Conservation (phyloP, 2,329 filamentous ascomycete genomes). For the Scytalidium lignicola region DNA sequence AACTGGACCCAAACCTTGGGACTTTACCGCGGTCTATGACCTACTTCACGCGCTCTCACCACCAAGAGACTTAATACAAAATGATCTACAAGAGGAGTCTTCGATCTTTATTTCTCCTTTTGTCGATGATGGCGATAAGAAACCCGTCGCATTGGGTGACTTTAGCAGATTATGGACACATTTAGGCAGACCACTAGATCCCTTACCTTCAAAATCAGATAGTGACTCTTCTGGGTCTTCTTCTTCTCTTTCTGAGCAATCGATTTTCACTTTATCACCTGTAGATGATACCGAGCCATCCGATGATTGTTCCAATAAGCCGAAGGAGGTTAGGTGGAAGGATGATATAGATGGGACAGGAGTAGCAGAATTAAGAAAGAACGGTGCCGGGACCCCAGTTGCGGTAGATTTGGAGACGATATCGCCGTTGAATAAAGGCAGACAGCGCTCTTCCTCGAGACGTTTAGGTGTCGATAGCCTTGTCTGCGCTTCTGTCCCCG, state of each 20-base stretch:
- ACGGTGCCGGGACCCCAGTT: not conserved
- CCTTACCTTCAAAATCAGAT: slow-evolving; percentile 3
- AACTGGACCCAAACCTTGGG: slow-evolving; percentile 3
- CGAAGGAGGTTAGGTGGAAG: slow-evolving; percentile 18
- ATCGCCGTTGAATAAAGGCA: not conserved
- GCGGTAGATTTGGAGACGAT: slow-evolving; percentile 1
- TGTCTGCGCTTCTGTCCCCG: too few species aligned
- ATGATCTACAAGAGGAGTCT: not conserved
- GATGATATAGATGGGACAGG: slow-evolving; percentile 9
- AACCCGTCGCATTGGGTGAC: slow-evolving; percentile 11
- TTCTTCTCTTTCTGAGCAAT: slow-evolving; percentile 7
- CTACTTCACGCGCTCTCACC: slow-evolving; percentile 3
- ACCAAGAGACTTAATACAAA: not conserved
- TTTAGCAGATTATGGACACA: slow-evolving; percentile 16
- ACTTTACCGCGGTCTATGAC: slow-evolving; percentile 7
- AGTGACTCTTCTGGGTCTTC: slow-evolving; percentile 6
- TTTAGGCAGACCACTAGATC: slow-evolving; percentile 11
- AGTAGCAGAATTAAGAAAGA: slow-evolving; percentile 4
- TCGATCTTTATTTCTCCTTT: not conserved
- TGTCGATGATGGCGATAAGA: not conserved
- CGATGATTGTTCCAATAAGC: slow-evolving; percentile 5
- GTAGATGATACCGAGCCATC: slow-evolving; percentile 6
- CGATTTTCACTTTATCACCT: slow-evolving; percentile 11
- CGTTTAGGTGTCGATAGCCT: too few species aligned
- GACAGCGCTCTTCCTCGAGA: too few species aligned